Evolutionary conservation across 164 flowering plant species (phyloP), one percentile per base, ranked within the genome.

Genomic region (Piper longum): DNA sequence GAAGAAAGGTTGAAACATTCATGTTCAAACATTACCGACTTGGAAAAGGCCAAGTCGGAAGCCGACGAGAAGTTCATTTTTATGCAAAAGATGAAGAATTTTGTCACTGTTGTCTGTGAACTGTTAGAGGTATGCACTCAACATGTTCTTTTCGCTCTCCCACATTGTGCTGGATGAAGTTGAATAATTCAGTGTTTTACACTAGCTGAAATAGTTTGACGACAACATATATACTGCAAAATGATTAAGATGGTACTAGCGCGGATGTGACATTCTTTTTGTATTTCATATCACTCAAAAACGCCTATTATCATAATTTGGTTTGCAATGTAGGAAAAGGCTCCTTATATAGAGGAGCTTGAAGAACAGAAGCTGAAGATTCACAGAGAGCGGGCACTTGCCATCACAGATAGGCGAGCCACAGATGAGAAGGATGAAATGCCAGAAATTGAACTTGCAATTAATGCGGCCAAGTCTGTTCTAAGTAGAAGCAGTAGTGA

Each of bases 81-180:
- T 75, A 87, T 91, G 99, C 96, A 90, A 83, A 82, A 85, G 88
- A 89, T 88, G 70, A 91, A 89, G 71, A 84, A 91, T 78, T 93
- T 81, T 81, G 81, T 93, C 73, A 82, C 95, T 78, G 85, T 84
- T 76, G 71, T 93, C 73, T 93, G 96, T 77, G 92, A 85, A 65
- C 86, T 90, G 78, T 77, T 93, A 80, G 85, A 88, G 97, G 99
- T 93, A 84, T 64, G 83, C 14, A 48, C 14, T 2, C 52, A 9
- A 48, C 48, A 5, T 16, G 9, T 13, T 26, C 36, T 26, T 26
- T 26, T 26, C 36, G 2, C 36, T 2, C 36, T 2, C 36, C 36
- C 36, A 26, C 36, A 2, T 26, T 26, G 36, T 26, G 1, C 36
- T 26, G 1, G 36, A 26, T 26, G 36, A 26, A 26, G 36, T 2